Conservation (phyloP, 495 filamentous ascomycete genomes). For the Trichoderma gamsii region DNA sequence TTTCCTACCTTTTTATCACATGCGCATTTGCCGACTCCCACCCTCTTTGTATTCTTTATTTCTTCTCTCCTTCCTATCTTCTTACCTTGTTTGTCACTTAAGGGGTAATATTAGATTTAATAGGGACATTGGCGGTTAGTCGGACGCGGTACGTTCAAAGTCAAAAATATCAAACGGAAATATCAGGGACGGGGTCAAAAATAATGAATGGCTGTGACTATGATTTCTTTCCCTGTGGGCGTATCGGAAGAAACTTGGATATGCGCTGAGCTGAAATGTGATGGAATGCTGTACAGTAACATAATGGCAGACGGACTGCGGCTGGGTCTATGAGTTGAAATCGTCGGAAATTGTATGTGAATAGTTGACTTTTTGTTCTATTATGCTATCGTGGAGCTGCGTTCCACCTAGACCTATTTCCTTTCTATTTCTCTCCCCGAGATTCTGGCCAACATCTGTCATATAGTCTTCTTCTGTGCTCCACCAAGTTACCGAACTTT, state of each 20-base stretch:
- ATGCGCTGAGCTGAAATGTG: no score
- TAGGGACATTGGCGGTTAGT: background rate
- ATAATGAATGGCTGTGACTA: no score
- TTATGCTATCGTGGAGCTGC: no score
- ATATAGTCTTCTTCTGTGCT: slow-evolving; percentile 31
- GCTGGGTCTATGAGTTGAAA: no score
- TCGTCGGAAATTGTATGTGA: no score
- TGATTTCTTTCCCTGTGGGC: no score
- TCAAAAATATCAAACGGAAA: background rate
- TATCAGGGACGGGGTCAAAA: no score
- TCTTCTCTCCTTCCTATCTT: background rate
- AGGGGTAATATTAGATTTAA: background rate
- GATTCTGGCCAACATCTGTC: slow-evolving; percentile 26
- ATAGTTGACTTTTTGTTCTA: no score
- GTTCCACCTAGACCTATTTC: background rate
- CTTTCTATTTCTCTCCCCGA: background rate
- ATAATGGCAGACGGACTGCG: no score
- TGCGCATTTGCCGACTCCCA: background rate
- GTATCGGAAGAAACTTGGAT: no score
- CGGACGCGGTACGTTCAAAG: background rate
- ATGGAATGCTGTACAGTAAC: no score
- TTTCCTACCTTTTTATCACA: background rate
- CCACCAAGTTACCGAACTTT: slow-evolving; percentile 31
- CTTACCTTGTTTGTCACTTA: background rate
- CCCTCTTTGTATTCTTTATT: background rate